Evolutionary conservation across 1,284 basidiomycete species (phyloP).

Genomic region (Pseudozyma hubeiensis): DNA sequence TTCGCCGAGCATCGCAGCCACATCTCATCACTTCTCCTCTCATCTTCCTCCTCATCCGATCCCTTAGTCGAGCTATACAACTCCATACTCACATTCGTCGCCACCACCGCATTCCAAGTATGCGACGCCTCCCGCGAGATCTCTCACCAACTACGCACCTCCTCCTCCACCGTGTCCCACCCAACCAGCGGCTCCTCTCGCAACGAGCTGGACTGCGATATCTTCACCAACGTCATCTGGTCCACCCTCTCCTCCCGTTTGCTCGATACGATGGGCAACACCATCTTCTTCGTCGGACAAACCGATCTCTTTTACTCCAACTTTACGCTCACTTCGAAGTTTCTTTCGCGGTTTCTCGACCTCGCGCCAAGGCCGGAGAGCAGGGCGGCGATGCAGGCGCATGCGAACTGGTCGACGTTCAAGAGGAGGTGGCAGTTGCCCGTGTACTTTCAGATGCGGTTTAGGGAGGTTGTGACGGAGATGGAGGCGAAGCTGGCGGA

Average conservation of each 20-base stretch:
- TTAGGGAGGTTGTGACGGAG: slow-evolving; percentile 84
- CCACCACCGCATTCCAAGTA: slow-evolving; percentile 77
- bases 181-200: not conserved
- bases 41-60: not conserved
- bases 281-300: slow-evolving; percentile 88
- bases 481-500: slow-evolving; percentile 37
- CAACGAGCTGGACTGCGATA: slow-evolving; percentile 33
- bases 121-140: slow-evolving; percentile 79
- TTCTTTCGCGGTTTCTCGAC: slow-evolving; percentile 84
- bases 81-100: slow-evolving; percentile 81
- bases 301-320: slow-evolving; percentile 86
- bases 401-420: slow-evolving; percentile 79
- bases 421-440: slow-evolving; percentile 92
- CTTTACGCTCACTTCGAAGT: slow-evolving; percentile 83
- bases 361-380: slow-evolving; percentile 77
- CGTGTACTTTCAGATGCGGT: slow-evolving; percentile 96
- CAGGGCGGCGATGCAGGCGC: slow-evolving; percentile 70
- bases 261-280: slow-evolving; percentile 79
- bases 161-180: not conserved
- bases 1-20: slow-evolving; percentile 76
- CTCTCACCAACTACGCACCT: not conserved
- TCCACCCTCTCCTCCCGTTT: slow-evolving; percentile 82
- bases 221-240: slow-evolving; percentile 80
- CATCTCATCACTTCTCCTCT: slow-evolving; percentile 70
- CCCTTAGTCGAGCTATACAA: slow-evolving; percentile 79